Conservation (phyloP, 148 eudicot species). For the Beta vulgaris region DNA sequence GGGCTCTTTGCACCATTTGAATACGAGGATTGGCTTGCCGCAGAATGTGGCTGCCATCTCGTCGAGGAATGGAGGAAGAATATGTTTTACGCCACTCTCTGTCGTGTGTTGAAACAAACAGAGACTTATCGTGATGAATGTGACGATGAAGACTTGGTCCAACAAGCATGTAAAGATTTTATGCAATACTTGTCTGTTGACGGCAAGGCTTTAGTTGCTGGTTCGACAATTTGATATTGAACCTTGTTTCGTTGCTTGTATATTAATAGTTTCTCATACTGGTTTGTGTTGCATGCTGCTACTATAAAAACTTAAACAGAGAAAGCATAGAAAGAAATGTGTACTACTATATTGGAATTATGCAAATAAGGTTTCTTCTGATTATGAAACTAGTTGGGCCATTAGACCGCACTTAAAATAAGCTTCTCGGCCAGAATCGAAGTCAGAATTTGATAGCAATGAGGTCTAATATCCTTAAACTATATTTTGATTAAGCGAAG, state of each 20-base stretch:
- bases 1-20: conserved; percentile 30
- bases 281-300: no score
- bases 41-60: conserved; percentile 38
- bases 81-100: conserved; percentile 33
- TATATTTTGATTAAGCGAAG: no score
- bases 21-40: conserved; percentile 70
- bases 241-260: neutral
- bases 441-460: no score
- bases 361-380: no score
- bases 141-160: conserved; percentile 43
- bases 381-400: no score
- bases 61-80: conserved; percentile 76
- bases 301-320: no score
- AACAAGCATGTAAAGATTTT: conserved; percentile 26
- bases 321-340: no score
- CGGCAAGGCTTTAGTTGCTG: neutral
- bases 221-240: neutral
- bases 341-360: no score
- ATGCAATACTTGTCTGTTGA: conserved; percentile 1
- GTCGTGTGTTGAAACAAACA: conserved; percentile 28
- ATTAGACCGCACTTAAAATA: no score
- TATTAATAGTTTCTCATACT: no score
- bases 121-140: conserved; percentile 67
- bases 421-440: no score
- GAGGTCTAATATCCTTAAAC: no score